These are phyloP conservation scores for Podospora australis DNA, from an alignment of 495 filamentous ascomycete genomes.

Conservation along the genomic window DNA sequence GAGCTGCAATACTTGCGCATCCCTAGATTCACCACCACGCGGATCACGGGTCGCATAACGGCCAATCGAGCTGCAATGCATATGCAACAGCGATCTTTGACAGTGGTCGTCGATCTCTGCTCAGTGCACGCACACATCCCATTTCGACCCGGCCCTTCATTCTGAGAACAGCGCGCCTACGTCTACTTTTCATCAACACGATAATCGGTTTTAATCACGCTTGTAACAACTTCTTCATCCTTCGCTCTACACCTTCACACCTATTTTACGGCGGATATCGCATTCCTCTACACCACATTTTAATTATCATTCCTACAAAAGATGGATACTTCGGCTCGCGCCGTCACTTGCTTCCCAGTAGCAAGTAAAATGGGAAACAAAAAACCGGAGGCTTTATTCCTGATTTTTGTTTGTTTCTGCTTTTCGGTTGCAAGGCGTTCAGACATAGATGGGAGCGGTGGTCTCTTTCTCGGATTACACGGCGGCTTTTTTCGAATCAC, in stretches of 20 bases:
- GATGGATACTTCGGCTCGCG: slow-evolving; percentile 34
- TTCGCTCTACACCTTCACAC: slow-evolving; percentile 2
- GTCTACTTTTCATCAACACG: slow-evolving; percentile 8
- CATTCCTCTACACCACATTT: slow-evolving; percentile 37
- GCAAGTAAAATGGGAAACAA: slow-evolving; percentile 21
- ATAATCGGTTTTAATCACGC: slow-evolving; percentile 25
- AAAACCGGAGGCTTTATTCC: slow-evolving; percentile 19
- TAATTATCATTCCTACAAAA: slow-evolving; percentile 35
- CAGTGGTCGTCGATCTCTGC: neutral
- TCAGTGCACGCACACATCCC: slow-evolving; percentile 2
- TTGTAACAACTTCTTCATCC: slow-evolving; percentile 16
- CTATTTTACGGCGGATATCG: slow-evolving; percentile 1
- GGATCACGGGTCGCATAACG: slow-evolving; percentile 7
- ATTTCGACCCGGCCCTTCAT: neutral
- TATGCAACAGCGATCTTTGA: neutral
- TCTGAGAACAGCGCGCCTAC: slow-evolving; percentile 3
- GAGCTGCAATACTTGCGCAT: slow-evolving; percentile 8
- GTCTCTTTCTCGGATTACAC: slow-evolving; percentile 19
- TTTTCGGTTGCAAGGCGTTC: slow-evolving; percentile 30
- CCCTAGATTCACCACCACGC: slow-evolving; percentile 13
- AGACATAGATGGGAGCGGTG: slow-evolving; percentile 25
- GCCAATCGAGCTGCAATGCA: slow-evolving; percentile 2
- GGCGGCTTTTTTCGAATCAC: slow-evolving; percentile 12
- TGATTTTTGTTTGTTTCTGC: slow-evolving; percentile 16
- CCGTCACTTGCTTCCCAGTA: slow-evolving; percentile 35